Percentiles rank a stretch among this genome's conserved stretches.
These are phyloP conservation scores for Mollisiaceae sp. DNA, from an alignment of 2,329 filamentous ascomycete genomes.

Conservation along the genomic window DNA sequence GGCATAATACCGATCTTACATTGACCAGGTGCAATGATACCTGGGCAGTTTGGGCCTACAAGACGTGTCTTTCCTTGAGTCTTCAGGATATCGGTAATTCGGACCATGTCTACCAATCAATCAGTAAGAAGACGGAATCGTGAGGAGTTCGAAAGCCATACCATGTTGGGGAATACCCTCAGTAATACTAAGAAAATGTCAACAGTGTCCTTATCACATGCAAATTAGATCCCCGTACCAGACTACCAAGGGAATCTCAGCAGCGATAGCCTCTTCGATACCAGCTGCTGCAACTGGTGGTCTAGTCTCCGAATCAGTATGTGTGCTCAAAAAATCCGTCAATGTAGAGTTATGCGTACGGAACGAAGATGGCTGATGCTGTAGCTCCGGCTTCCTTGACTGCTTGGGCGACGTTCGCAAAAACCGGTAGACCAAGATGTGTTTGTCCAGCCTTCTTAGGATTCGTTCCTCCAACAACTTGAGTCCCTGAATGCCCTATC, in stretches of 20 bases:
- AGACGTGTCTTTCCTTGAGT: constrained; percentile 96
- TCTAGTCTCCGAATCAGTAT: constrained; percentile 51
- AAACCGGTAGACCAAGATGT: constrained; percentile 92
- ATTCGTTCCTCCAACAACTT: constrained; percentile 97
- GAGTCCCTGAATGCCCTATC: constrained; percentile 70
- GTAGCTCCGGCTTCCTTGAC: constrained; percentile 89
- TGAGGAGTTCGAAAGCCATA: constrained; percentile 51
- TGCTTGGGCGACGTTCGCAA: constrained; percentile 85
- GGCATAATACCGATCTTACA: constrained; percentile 99
- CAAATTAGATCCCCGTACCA: constrained; percentile 57
- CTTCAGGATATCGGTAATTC: constrained; percentile 97
- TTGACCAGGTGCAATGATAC: constrained; percentile 92
- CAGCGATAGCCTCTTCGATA: constrained; percentile 95
- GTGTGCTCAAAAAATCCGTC: neutral
- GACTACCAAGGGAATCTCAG: constrained; percentile 93
- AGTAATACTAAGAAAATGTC: constrained; percentile 66
- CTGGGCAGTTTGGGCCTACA: constrained; percentile 97
- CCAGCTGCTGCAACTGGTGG: constrained; percentile 89
- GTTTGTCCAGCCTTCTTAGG: constrained; percentile 95
- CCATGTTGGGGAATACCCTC: constrained; percentile 98
- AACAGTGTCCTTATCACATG: constrained; percentile 30
- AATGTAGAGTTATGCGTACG: constrained; percentile 59
- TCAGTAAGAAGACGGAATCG: constrained; percentile 28
- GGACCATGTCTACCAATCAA: constrained; percentile 81
- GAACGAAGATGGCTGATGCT: constrained; percentile 95